Conservation (phyloP, 140 eudicot species). For the Bidens hawaiensis region DNA sequence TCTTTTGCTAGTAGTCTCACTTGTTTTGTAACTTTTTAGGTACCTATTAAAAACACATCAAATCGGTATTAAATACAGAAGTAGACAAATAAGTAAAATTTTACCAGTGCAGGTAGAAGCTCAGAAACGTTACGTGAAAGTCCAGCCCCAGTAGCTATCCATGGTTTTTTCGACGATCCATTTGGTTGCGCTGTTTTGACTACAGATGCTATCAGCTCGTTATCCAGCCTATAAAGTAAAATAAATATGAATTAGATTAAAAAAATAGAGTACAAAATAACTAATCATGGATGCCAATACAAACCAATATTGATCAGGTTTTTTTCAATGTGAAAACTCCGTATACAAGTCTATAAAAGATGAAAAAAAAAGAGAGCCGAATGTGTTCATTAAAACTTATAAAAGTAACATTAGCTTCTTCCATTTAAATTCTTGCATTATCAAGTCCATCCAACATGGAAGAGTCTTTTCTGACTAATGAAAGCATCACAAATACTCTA, state of each 20-base stretch:
- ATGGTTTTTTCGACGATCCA: constrained; percentile 51
- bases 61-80: too few relatives aligned
- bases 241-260: not conserved
- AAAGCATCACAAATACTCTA: too few relatives aligned
- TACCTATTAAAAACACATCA: constrained; percentile 42
- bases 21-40: constrained; percentile 93
- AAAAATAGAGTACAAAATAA: constrained; percentile 3
- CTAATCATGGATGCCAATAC: not conserved
- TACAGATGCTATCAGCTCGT: constrained; percentile 78
- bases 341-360: not conserved
- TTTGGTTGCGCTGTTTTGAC: constrained; percentile 36
- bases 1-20: constrained; percentile 74
- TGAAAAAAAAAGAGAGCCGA: not conserved
- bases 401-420: constrained; percentile 76
- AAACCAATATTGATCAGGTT: too few relatives aligned
- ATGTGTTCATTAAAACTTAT: not conserved
- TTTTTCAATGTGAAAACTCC: too few relatives aligned
- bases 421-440: constrained; percentile 94
- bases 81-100: not conserved
- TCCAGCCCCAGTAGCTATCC: constrained; percentile 98
- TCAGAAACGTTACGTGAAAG: constrained; percentile 84
- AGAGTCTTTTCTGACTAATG: constrained; percentile 98
- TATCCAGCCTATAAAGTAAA: constrained; percentile 65
- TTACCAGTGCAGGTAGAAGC: constrained; percentile 77
- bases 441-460: constrained; percentile 94